A percentile compares a stretch with the other conserved stretches of the same genome.
Evolutionary conservation across 1,284 basidiomycete genomes (phyloP).

Genomic region (Sanghuangporus baumii): DNA sequence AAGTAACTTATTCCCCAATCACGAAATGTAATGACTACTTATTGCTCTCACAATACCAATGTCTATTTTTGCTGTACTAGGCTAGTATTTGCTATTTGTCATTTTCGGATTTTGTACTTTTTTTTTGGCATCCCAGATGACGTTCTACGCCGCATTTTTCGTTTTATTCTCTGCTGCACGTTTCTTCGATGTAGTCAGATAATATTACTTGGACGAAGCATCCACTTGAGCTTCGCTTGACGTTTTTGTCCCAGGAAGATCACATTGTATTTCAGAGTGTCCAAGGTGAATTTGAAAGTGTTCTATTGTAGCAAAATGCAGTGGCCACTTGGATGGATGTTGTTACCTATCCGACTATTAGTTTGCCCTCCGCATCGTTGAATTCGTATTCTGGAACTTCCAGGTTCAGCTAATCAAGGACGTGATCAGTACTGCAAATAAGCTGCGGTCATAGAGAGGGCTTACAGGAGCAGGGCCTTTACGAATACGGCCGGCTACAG

Average conservation of each 20-base stretch:
- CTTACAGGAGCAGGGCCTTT: constrained; percentile 91
- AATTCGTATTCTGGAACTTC: constrained; percentile 88
- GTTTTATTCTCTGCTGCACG: too few relatives aligned
- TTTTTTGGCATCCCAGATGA: too few relatives aligned
- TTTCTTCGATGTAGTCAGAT: too few relatives aligned
- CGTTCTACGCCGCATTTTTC: too few relatives aligned
- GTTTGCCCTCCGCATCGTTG: constrained; percentile 83
- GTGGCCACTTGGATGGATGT: not conserved
- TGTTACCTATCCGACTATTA: constrained; percentile 77
- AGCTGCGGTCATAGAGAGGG: constrained; percentile 18
- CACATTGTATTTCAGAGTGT: not conserved
- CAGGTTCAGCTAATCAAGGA: constrained; percentile 72
- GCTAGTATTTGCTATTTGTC: not conserved
- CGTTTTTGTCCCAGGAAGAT: not conserved
- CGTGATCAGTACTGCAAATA: constrained; percentile 12
- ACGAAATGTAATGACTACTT: not conserved
- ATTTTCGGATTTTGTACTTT: too few relatives aligned
- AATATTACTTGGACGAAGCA: too few relatives aligned
- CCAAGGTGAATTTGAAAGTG: not conserved
- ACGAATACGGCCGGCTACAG: constrained; percentile 82
- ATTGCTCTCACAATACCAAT: not conserved
- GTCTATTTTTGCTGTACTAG: constrained; percentile 6
- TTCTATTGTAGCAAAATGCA: not conserved
- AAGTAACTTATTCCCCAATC: not conserved
- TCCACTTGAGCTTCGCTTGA: too few relatives aligned